These are phyloP conservation scores for Cercospora brassicicola DNA, from an alignment of 2,329 filamentous ascomycete species.

Conservation along the genomic window DNA sequence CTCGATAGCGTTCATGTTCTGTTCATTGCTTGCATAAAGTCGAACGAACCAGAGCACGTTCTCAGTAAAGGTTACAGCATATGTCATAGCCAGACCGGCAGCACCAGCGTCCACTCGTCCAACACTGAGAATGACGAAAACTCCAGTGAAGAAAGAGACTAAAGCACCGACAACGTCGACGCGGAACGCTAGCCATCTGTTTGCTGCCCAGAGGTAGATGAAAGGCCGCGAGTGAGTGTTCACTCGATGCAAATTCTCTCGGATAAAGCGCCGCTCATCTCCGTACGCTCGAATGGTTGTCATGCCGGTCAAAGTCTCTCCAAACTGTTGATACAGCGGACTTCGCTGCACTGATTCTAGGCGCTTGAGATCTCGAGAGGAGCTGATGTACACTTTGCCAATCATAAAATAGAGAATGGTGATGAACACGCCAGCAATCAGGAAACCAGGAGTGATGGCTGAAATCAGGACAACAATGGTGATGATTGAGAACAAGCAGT, in stretches of 20 bases:
- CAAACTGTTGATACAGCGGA: constrained; percentile 95
- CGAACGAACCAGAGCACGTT: constrained; percentile 96
- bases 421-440: constrained; percentile 85
- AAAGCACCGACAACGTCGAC: constrained; percentile 88
- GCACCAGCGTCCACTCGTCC: constrained; percentile 85
- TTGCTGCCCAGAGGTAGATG: constrained; percentile 94
- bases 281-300: constrained; percentile 96
- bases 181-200: constrained; percentile 92
- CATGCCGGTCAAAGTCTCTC: constrained; percentile 90
- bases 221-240: constrained; percentile 91
- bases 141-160: constrained; percentile 89
- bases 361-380: constrained; percentile 93
- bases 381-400: constrained; percentile 82
- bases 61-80: constrained; percentile 94
- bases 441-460: constrained; percentile 82
- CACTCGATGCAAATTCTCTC: constrained; percentile 83
- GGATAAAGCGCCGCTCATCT: constrained; percentile 87
- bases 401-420: constrained; percentile 78
- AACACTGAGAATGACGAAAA: constrained; percentile 82
- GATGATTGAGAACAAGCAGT: constrained; percentile 67
- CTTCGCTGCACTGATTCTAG: constrained; percentile 92
- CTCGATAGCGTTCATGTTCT: constrained; percentile 99
- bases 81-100: constrained; percentile 89
- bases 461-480: constrained; percentile 88
- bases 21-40: constrained; percentile 90